Percentiles rank a stretch among this genome's conserved stretches.
phyloP scores from a whole-genome alignment of 1,139 yeast genomes.

The Candida sojae region DNA sequence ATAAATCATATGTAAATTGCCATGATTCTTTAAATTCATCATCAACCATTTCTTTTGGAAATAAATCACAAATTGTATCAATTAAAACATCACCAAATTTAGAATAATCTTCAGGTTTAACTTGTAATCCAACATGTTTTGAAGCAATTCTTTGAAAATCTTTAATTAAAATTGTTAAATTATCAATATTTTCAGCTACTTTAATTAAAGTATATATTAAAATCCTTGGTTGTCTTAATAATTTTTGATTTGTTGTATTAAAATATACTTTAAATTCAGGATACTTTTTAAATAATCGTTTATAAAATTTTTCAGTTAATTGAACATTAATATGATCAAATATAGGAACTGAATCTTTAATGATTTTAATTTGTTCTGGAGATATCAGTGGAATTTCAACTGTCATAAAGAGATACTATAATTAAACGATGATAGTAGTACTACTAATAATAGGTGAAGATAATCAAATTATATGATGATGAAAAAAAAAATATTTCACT shows the following conservation, averaged over 20 bases:
- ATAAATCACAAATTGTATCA: constrained; percentile 52
- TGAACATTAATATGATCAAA: constrained; percentile 57
- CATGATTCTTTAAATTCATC: constrained; percentile 61
- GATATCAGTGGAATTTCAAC: constrained; percentile 21
- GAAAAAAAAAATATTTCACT: too few species aligned
- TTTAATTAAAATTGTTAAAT: constrained; percentile 51
- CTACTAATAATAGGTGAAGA: too few species aligned
- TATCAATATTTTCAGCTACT: constrained; percentile 66
- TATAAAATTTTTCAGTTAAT: constrained; percentile 56
- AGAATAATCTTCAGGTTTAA: constrained; percentile 64
- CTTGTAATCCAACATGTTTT: constrained; percentile 67
- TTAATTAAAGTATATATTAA: constrained; percentile 62
- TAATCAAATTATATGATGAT: too few species aligned
- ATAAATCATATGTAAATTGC: constrained; percentile 62
- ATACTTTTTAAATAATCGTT: constrained; percentile 52
- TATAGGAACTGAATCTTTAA: constrained; percentile 60
- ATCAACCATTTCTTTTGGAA: constrained; percentile 60
- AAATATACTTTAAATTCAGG: constrained; percentile 59
- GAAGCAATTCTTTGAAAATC: constrained; percentile 62
- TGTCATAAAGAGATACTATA: not conserved
- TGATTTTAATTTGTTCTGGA: constrained; percentile 34
- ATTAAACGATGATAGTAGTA: too few species aligned
- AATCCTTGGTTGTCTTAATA: constrained; percentile 62
- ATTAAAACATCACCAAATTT: constrained; percentile 61
- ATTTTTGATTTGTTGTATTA: constrained; percentile 59